phyloP scores from a whole-genome alignment of 192 early-diverging fungal species.

The Rhizophagus clarus region DNA sequence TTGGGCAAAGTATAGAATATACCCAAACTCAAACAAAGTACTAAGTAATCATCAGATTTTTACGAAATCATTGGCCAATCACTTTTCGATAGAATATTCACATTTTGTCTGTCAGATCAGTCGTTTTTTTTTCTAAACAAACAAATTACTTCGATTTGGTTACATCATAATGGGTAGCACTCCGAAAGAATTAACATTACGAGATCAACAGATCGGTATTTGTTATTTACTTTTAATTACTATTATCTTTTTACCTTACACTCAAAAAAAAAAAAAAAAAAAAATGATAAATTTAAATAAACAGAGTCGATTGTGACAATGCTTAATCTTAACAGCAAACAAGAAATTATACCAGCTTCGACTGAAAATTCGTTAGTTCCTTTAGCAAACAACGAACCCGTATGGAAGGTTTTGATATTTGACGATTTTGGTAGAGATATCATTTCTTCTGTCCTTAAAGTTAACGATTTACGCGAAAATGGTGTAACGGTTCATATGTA shows the following conservation, averaged over 20 bases:
- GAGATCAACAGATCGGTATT: constrained; percentile 69
- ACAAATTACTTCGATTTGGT: not conserved
- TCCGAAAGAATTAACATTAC: constrained; percentile 45
- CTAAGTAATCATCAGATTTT: not conserved
- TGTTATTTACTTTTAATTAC: not conserved
- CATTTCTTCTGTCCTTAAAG: constrained; percentile 95
- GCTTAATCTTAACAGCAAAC: constrained; percentile 82
- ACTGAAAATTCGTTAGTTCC: constrained; percentile 37
- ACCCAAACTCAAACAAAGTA: not conserved
- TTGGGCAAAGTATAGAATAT: too few relatives aligned
- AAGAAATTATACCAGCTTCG: constrained; percentile 41
- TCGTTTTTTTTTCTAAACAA: too few relatives aligned
- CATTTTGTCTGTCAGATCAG: too few relatives aligned
- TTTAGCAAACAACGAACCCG: constrained; percentile 55
- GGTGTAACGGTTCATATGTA: constrained; percentile 99
- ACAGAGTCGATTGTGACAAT: constrained; percentile 80
- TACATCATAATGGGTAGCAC: constrained; percentile 35
- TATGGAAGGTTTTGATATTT: constrained; percentile 98
- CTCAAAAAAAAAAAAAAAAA: constrained; percentile 24
- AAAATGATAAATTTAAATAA: constrained; percentile 1
- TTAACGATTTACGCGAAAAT: constrained; percentile 93
- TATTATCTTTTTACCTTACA: not conserved
- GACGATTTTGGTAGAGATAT: constrained; percentile 92
- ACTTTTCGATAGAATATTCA: not conserved
- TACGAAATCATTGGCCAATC: not conserved